Percentiles rank a stretch among this genome's conserved stretches.
phyloP scores from a whole-genome alignment of 2,329 filamentous ascomycete genomes.

The Aspergillus vadensis region DNA sequence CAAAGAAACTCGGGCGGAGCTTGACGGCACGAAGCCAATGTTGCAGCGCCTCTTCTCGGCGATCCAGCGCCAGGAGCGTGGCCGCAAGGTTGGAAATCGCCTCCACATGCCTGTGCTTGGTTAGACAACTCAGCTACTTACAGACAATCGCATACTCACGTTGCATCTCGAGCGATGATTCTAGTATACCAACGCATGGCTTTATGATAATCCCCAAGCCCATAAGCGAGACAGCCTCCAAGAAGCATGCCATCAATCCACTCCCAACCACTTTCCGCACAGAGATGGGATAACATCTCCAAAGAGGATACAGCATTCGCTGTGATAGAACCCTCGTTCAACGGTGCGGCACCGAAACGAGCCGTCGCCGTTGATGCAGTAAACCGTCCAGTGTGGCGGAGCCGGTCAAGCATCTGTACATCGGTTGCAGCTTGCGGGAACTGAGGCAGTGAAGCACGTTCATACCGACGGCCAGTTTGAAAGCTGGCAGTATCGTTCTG shows the following conservation, averaged over 20 bases:
- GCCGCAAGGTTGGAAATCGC: conserved; percentile 92
- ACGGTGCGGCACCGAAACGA: conserved; percentile 34
- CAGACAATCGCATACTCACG: conserved; percentile 44
- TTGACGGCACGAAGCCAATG: conserved; percentile 85
- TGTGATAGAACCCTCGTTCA: conserved; percentile 47
- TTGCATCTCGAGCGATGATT: conserved; percentile 60
- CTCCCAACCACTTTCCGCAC: conserved; percentile 76
- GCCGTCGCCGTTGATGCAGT: conserved; percentile 31
- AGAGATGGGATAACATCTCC: conserved; percentile 71
- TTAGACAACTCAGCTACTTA: conserved; percentile 23
- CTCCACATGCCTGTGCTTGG: conserved; percentile 73
- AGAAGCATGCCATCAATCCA: conserved; percentile 94
- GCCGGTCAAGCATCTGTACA: conserved; percentile 31
- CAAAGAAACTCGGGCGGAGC: conserved; percentile 82
- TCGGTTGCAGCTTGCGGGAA: conserved; percentile 31
- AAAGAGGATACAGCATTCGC: conserved; percentile 67
- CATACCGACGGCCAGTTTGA: conserved; percentile 19
- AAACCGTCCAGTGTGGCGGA: conserved; percentile 37
- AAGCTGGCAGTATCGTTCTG: conserved; percentile 21
- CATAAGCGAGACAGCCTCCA: conserved; percentile 89
- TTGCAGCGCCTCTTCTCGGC: conserved; percentile 78
- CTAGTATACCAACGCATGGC: conserved; percentile 55
- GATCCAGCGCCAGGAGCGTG: conserved; percentile 79
- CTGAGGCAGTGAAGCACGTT: conserved; percentile 30
- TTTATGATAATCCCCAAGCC: conserved; percentile 78